These are phyloP conservation scores for Claviceps monticola DNA, from an alignment of 2,329 filamentous ascomycete genomes.

Conservation along the genomic window DNA sequence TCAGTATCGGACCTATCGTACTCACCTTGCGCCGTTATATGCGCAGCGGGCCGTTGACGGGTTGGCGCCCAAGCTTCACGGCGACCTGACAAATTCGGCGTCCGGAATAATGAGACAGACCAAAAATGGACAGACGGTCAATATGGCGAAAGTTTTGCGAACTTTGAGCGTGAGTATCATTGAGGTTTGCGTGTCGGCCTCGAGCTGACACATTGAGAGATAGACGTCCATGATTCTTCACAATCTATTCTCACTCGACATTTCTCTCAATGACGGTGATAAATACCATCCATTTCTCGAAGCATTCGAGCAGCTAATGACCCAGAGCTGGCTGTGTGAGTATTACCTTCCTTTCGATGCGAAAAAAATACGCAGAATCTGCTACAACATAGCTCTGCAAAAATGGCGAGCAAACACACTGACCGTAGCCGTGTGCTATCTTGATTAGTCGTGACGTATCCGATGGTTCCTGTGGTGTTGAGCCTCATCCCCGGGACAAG, in stretches of 20 bases:
- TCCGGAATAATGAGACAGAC: neutral
- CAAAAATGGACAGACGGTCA: neutral
- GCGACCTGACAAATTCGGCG: neutral
- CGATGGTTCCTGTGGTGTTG: neutral
- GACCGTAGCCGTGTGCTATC: no score
- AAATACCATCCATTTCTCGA: slow-evolving; percentile 1
- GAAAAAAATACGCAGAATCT: no score
- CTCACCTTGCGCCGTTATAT: neutral
- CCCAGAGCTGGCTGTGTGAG: slow-evolving; percentile 2
- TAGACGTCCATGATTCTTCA: slow-evolving; percentile 3
- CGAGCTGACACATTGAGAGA: neutral
- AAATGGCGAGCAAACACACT: no score
- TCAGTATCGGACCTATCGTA: slow-evolving; percentile 1
- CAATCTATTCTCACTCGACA: neutral
- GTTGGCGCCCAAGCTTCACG: neutral
- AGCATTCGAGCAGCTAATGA: slow-evolving; percentile 1
- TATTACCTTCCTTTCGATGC: no score
- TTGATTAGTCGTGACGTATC: neutral
- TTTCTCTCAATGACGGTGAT: neutral
- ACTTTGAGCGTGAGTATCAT: neutral
- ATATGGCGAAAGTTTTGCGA: neutral
- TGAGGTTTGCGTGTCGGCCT: no score
- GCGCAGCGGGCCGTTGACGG: neutral
- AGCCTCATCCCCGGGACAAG: neutral
- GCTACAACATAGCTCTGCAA: no score